Conservation (phyloP, 495 filamentous ascomycete species). For the Xylona heveae region DNA sequence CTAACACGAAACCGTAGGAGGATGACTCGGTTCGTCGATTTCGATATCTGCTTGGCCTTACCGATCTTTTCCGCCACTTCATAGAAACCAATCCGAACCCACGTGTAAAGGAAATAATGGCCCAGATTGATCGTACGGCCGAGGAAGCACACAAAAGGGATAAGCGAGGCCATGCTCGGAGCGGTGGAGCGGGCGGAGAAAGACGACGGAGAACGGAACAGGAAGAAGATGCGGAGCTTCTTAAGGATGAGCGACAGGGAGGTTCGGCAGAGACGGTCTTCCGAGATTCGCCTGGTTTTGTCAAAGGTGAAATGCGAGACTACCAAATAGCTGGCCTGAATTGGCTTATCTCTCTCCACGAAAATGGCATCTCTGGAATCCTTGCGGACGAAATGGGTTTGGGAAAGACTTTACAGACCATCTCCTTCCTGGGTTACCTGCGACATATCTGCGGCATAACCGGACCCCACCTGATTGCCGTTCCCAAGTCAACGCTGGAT, state of each 20-base stretch:
- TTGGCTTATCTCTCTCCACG: slow-evolving; percentile 95
- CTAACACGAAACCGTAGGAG: slow-evolving; percentile 35
- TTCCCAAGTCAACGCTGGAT: slow-evolving; percentile 94
- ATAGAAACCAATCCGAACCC: slow-evolving; percentile 95
- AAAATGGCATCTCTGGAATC: slow-evolving; percentile 97
- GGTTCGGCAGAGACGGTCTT: slow-evolving; percentile 76
- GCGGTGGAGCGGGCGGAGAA: slow-evolving; percentile 65
- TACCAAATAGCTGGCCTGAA: slow-evolving; percentile 91
- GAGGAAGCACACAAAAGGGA: slow-evolving; percentile 44
- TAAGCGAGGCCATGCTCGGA: slow-evolving; percentile 52
- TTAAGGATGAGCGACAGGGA: slow-evolving; percentile 76
- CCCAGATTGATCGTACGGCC: slow-evolving; percentile 82
- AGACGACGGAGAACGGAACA: slow-evolving; percentile 79
- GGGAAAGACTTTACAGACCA: slow-evolving; percentile 85
- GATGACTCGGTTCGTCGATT: slow-evolving; percentile 91
- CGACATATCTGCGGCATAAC: slow-evolving; percentile 70
- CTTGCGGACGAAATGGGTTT: slow-evolving; percentile 95
- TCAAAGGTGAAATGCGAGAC: slow-evolving; percentile 79
- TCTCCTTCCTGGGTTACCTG: slow-evolving; percentile 81
- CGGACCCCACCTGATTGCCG: slow-evolving; percentile 83
- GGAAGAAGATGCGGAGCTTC: slow-evolving; percentile 89
- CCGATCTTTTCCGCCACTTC: slow-evolving; percentile 96
- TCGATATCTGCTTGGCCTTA: slow-evolving; percentile 84
- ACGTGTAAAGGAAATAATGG: slow-evolving; percentile 73
- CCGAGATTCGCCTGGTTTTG: slow-evolving; percentile 73